Conservation (phyloP, 768 basidiomycete genomes). For the Trametes cingulata region DNA sequence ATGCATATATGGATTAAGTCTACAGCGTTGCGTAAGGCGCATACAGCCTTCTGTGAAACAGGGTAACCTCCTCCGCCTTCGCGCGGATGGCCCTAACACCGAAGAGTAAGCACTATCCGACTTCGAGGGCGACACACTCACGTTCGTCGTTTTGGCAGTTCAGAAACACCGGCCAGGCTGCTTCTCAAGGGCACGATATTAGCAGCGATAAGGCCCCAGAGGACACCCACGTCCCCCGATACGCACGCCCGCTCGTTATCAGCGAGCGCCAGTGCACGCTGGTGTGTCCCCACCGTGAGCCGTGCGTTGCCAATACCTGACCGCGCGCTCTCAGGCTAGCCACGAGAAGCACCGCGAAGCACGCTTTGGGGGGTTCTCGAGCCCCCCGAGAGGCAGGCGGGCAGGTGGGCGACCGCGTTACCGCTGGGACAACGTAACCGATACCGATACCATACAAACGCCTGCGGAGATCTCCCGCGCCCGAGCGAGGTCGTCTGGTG, state of each 20-base stretch:
- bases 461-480: constrained; percentile 5
- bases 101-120: too few relatives aligned
- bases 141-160: neutral
- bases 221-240: neutral
- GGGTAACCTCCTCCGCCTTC: too few relatives aligned
- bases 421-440: neutral
- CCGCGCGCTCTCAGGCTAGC: neutral
- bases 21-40: too few relatives aligned
- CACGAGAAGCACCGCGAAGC: neutral
- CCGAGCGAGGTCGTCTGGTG: neutral
- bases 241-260: constrained; percentile 10
- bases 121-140: too few relatives aligned
- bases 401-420: too few relatives aligned
- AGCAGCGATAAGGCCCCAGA: neutral
- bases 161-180: neutral
- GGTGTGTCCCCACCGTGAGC: neutral
- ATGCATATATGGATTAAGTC: too few relatives aligned
- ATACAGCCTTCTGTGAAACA: too few relatives aligned
- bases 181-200: neutral
- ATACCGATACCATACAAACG: constrained; percentile 2
- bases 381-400: constrained; percentile 1
- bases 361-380: neutral
- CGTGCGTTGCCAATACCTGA: constrained; percentile 1
- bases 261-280: neutral
- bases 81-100: too few relatives aligned